Percentiles rank a stretch among this genome's conserved stretches.
Conservation (phyloP, 345 rosid species). For the Rhizophora apiculata region DNA sequence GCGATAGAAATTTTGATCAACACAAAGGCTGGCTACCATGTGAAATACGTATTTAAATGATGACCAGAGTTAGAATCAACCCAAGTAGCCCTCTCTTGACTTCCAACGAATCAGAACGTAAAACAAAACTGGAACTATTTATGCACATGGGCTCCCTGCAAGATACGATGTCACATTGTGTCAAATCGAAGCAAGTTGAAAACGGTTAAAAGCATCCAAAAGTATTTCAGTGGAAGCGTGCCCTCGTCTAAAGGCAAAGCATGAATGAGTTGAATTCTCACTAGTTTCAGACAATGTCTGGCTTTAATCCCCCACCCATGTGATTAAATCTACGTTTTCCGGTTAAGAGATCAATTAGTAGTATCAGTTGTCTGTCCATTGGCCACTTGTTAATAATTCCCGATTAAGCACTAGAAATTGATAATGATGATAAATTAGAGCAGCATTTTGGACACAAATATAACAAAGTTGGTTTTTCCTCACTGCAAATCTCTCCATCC, state of each 20-base stretch:
- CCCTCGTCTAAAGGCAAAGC: not conserved
- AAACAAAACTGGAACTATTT: no score
- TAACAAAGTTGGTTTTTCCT: no score
- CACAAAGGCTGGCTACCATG: no score
- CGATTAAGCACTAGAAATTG: not conserved
- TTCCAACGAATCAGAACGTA: no score
- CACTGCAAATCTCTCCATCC: no score
- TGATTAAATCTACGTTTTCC: not conserved
- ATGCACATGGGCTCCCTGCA: not conserved
- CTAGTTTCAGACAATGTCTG: not conserved
- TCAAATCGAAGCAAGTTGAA: slow-evolving; percentile 8
- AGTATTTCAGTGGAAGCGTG: slow-evolving; percentile 5
- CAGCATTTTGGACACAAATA: no score
- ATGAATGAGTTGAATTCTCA: not conserved
- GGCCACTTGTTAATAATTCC: not conserved
- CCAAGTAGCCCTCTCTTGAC: no score
- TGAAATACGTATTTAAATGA: no score
- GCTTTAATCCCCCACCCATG: not conserved
- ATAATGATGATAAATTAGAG: not conserved
- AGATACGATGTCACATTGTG: not conserved
- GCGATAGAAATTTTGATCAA: no score
- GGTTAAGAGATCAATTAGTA: not conserved
- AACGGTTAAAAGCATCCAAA: not conserved
- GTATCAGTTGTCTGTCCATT: no score
- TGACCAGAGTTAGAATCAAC: no score